Conservation (phyloP, 768 basidiomycete genomes). For the Termitomyces sp. region DNA sequence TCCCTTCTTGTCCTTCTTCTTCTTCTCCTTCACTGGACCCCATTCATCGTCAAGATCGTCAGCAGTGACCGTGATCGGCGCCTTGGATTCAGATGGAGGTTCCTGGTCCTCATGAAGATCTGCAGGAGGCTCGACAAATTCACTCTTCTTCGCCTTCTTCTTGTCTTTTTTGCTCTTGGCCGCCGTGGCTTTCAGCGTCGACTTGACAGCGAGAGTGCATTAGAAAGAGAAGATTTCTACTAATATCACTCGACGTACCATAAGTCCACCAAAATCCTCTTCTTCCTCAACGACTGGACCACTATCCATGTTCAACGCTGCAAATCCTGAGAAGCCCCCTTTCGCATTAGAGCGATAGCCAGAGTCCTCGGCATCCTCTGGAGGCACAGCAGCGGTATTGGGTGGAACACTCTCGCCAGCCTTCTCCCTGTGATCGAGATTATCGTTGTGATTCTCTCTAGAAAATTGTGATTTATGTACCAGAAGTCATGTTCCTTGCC, state of each 20-base stretch:
- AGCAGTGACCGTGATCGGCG: conserved; percentile 49
- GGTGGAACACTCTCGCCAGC: conserved; percentile 52
- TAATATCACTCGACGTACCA: conserved; percentile 40
- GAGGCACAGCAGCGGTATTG: conserved; percentile 31
- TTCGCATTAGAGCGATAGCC: conserved; percentile 16
- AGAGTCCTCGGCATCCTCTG: conserved; percentile 22
- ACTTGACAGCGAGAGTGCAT: conserved; percentile 30
- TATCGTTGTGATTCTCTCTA: conserved; percentile 10
- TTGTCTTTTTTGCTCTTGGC: conserved; percentile 47
- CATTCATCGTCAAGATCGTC: conserved; percentile 74
- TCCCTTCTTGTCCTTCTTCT: conserved; percentile 57
- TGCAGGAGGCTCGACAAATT: conserved; percentile 25
- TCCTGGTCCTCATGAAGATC: conserved; percentile 25
- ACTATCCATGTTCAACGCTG: conserved; percentile 40
- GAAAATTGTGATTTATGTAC: conserved; percentile 32
- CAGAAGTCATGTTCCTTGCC: conserved; percentile 54
- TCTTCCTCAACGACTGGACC: conserved; percentile 38
- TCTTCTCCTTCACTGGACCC: conserved; percentile 57
- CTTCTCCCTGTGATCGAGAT: conserved; percentile 44
- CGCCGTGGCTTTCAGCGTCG: conserved; percentile 53
- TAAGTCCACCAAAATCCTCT: conserved; percentile 69
- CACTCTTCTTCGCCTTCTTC: conserved; percentile 50
- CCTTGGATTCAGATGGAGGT: conserved; percentile 27
- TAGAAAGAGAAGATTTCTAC: background rate
- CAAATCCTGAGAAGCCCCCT: conserved; percentile 52